phyloP scores from a whole-genome alignment of 352 stramenopile genomes.

The Elongisporangium senticosum region DNA sequence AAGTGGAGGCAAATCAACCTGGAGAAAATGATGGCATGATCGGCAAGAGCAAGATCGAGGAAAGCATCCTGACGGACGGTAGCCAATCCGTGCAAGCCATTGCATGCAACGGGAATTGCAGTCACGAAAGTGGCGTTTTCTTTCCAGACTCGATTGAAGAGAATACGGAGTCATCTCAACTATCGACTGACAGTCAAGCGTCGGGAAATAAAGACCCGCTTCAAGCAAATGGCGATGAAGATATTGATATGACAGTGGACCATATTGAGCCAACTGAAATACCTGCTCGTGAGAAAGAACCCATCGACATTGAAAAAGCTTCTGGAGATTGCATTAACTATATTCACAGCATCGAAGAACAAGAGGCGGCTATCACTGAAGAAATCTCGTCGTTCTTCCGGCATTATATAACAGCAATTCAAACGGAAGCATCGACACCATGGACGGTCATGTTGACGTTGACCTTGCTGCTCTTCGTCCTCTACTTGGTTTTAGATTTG shows the following conservation, averaged over 20 bases:
- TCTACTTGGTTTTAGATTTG: constrained; percentile 20
- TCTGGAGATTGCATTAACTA: not conserved
- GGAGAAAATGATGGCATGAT: not conserved
- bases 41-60: not conserved
- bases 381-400: not conserved
- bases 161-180: no score
- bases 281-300: not conserved
- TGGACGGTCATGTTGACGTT: constrained; percentile 18
- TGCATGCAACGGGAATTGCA: no score
- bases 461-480: constrained; percentile 16
- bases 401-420: not conserved
- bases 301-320: not conserved
- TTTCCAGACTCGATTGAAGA: no score
- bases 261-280: not conserved
- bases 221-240: not conserved
- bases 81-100: not conserved
- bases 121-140: no score
- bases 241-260: not conserved
- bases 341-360: not conserved
- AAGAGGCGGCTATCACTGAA: not conserved
- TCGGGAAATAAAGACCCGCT: not conserved
- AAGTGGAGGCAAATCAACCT: not conserved
- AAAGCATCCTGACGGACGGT: not conserved
- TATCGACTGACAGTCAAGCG: no score
- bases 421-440: not conserved